phyloP scores from a whole-genome alignment of 371 early-diverging fungal species.

The Chytridium lagenaria region DNA sequence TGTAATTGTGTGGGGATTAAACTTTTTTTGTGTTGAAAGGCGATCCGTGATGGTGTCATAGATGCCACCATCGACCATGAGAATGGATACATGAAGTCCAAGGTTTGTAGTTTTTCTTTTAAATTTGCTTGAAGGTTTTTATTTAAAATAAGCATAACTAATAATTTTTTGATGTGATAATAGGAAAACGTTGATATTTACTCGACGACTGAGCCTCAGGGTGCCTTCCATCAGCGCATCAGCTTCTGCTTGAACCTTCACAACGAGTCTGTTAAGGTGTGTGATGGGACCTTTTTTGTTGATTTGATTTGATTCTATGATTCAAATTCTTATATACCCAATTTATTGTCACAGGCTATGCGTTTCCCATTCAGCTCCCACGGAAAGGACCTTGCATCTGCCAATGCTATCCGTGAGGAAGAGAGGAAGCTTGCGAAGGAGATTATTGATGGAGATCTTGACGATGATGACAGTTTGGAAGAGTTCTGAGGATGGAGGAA shows the following conservation, averaged over 20 bases:
- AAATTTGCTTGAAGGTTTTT: not conserved
- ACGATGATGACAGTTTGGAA: conserved; percentile 59
- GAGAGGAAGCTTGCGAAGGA: conserved; percentile 92
- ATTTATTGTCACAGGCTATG: conserved; percentile 71
- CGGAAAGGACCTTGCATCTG: conserved; percentile 81
- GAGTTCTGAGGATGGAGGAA: conserved; percentile 9
- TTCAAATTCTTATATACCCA: not conserved
- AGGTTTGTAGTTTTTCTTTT: conserved; percentile 48
- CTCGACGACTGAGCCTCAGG: conserved; percentile 93
- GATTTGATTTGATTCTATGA: too few species aligned
- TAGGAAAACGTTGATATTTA: conserved; percentile 94
- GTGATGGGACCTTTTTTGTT: not conserved
- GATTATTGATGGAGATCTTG: conserved; percentile 86
- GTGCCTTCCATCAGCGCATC: conserved; percentile 93
- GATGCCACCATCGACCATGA: conserved; percentile 95
- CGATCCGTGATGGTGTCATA: conserved; percentile 98
- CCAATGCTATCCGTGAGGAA: conserved; percentile 85
- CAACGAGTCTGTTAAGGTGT: conserved; percentile 91
- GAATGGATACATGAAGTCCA: conserved; percentile 89
- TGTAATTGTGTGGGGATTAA: not conserved
- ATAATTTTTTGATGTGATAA: too few species aligned
- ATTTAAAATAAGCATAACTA: not conserved
- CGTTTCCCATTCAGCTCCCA: conserved; percentile 89
- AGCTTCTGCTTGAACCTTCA: conserved; percentile 94
- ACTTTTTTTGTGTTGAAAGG: conserved; percentile 44